Evolutionary conservation across 2,329 filamentous ascomycete species (phyloP), one percentile per base, ranked within the genome.

Genomic region (Penicillium griseofulvum): DNA sequence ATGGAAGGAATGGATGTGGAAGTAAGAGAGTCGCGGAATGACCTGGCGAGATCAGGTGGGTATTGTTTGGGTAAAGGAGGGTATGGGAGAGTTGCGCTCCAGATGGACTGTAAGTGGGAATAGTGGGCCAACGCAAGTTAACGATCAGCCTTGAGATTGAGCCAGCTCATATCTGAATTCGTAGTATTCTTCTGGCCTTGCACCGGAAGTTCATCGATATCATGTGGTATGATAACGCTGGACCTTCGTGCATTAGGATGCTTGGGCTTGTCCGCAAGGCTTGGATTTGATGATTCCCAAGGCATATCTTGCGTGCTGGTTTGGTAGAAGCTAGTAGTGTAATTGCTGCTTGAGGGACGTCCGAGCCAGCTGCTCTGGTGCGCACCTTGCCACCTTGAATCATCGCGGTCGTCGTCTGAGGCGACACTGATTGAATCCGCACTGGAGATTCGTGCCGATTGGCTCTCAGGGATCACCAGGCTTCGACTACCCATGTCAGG

Each of bases 131-230:
- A 19, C 36, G 19, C 29, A 14, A 17, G 17, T 56, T 44, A 69
- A 55, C 64, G 66, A n/a, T 66, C 65, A 16, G 65, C 65, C 26
- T 72, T 56, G 34, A 77, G 64, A 59, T 77, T 76, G 48, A 77
- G 63, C 74, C 74, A 77, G 64, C 74, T 76, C 69, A 77, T 73
- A 64, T 77, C 74, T 4, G 73, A 67, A 54, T 74, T 75, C 55
- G 71, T 51, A 43, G 67, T 69, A 24, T 42, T 59, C 17, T 45
- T 54, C 17, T 56, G 56, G 1, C 49, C 62, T 37, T 56, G 54
- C 36, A 56, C 44, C 8, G 65, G 63, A 11, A 63, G 39, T 24
- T 66, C 66, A 29, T 70, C 62, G 12, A 65, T 54, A 19, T 64
- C 55, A 1, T 71, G 61, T 2, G 71, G 71, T 41, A 74, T 72